Evolutionary conservation across 768 basidiomycete genomes (phyloP).

Genomic region (Termitomyces sp.): DNA sequence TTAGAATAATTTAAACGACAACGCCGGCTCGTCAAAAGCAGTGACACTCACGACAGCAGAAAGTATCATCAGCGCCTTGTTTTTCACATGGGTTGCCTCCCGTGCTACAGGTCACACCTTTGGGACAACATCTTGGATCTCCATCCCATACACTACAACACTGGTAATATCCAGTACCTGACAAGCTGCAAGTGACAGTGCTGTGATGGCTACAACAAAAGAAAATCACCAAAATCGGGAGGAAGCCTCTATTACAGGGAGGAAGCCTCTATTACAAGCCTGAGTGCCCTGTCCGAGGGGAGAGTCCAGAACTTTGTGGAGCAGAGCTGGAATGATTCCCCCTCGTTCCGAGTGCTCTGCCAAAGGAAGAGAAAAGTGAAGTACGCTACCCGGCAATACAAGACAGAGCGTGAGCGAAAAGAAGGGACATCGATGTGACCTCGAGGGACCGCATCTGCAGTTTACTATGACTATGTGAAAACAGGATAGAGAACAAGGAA

Average conservation of each 20-base stretch:
- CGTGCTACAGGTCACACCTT: not conserved
- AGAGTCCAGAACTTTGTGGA: constrained; percentile 1
- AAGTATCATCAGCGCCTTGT: not conserved
- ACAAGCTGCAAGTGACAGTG: not conserved
- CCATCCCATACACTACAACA: not conserved
- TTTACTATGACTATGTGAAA: too few relatives aligned
- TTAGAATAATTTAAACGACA: not conserved
- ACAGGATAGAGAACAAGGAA: not conserved
- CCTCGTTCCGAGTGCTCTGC: not conserved
- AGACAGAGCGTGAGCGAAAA: not conserved
- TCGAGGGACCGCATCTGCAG: not conserved
- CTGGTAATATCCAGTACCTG: not conserved
- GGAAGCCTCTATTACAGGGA: constrained; percentile 9
- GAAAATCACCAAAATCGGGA: constrained; percentile 6
- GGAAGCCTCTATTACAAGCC: too few relatives aligned
- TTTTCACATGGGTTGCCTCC: not conserved
- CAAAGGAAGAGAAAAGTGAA: not conserved
- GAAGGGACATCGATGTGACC: not conserved
- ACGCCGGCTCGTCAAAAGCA: too few relatives aligned
- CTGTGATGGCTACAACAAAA: not conserved
- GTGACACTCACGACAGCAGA: constrained; percentile 3
- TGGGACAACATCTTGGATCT: not conserved
- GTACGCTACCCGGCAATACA: not conserved
- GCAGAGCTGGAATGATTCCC: constrained; percentile 5
- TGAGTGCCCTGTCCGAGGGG: not conserved